Conservation (phyloP, 2,329 filamentous ascomycete genomes). For the Hymenotorrendiella dingleyae region DNA sequence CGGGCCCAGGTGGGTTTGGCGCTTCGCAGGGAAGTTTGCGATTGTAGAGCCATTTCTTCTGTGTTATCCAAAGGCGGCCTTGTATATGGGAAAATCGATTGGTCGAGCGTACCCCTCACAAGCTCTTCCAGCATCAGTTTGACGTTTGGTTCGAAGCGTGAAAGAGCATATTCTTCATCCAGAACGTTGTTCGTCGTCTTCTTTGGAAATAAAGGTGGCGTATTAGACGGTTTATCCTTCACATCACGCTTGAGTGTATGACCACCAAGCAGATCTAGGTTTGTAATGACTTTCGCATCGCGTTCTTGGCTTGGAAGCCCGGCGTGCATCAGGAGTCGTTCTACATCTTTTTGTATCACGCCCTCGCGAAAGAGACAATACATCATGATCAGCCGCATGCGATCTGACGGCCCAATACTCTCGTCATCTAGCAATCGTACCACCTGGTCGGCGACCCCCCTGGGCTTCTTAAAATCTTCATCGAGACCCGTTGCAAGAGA, state of each 20-base stretch:
- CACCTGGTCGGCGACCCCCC: constrained; percentile 79
- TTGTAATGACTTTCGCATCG: constrained; percentile 67
- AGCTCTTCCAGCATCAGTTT: constrained; percentile 78
- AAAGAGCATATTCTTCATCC: constrained; percentile 77
- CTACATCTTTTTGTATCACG: constrained; percentile 74
- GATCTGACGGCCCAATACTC: constrained; percentile 62
- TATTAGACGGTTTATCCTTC: constrained; percentile 66
- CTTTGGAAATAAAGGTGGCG: constrained; percentile 65
- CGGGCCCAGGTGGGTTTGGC: constrained; percentile 96
- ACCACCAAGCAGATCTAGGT: constrained; percentile 76
- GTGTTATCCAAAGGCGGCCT: constrained; percentile 61
- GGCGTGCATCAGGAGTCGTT: constrained; percentile 78
- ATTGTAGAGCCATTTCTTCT: constrained; percentile 48
- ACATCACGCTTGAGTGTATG: constrained; percentile 59
- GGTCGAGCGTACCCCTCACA: constrained; percentile 61
- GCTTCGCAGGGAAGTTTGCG: constrained; percentile 73
- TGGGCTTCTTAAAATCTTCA: constrained; percentile 86
- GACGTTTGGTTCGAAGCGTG: constrained; percentile 75
- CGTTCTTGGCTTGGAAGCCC: constrained; percentile 58
- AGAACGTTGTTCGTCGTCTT: constrained; percentile 51
- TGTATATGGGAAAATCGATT: constrained; percentile 63
- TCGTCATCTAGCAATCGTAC: constrained; percentile 86
- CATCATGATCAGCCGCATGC: constrained; percentile 76
- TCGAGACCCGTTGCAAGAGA: constrained; percentile 86
- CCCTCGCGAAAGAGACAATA: constrained; percentile 85